Conservation (phyloP, 2,329 filamentous ascomycete genomes). For the Coniochaeta hoffmannii region DNA sequence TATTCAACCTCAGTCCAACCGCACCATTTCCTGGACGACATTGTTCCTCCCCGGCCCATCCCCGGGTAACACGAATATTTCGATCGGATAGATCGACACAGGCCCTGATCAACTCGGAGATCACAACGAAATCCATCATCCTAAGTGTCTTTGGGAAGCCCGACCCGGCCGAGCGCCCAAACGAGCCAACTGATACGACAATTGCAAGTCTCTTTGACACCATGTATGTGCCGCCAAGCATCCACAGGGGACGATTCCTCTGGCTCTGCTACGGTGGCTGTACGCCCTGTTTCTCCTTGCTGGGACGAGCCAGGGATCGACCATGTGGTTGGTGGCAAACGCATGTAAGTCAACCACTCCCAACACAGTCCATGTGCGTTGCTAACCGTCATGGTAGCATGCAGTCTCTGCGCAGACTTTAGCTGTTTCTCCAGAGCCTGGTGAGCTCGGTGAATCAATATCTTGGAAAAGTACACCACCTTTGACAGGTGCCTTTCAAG, state of each 20-base stretch:
- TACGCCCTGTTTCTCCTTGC: constrained; percentile 15
- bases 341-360: constrained; percentile 8
- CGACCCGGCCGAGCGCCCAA: constrained; percentile 8
- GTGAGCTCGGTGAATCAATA: too few species aligned
- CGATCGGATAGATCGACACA: too few species aligned
- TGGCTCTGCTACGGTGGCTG: constrained; percentile 31
- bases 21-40: too few species aligned
- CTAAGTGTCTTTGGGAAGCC: constrained; percentile 7
- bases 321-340: constrained; percentile 15
- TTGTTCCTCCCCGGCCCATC: too few species aligned
- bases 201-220: constrained; percentile 33
- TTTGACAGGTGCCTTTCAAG: too few species aligned
- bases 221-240: constrained; percentile 30
- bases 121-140: constrained; percentile 8
- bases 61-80: too few species aligned
- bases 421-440: too few species aligned
- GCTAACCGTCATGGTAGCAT: too few species aligned
- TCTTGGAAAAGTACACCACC: too few species aligned
- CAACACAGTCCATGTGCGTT: too few species aligned
- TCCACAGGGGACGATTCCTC: constrained; percentile 23
- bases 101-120: constrained; percentile 25
- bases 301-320: constrained; percentile 16
- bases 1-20: too few species aligned
- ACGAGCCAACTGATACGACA: constrained; percentile 26
- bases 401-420: too few species aligned